A percentile compares a stretch with the other conserved stretches of the same genome.
phyloP scores from a whole-genome alignment of 805 yeast species.

The Candida coquimbonensis region DNA sequence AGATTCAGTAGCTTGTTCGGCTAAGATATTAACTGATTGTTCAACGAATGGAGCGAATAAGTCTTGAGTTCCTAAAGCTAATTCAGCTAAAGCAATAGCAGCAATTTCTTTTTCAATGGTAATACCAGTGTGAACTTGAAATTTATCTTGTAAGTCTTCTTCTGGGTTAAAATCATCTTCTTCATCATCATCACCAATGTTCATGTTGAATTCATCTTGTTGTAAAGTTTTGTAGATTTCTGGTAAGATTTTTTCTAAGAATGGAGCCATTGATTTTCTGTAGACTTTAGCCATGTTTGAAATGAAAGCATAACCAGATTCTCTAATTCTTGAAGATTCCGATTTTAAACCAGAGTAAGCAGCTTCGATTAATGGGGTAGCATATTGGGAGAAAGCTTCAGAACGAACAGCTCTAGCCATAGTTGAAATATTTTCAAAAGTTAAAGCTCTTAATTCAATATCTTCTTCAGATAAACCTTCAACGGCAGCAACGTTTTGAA shows the following conservation, averaged over 20 bases:
- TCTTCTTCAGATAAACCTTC: slow-evolving; percentile 85
- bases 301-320: slow-evolving; percentile 89
- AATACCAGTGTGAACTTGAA: slow-evolving; percentile 89
- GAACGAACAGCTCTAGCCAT: slow-evolving; percentile 97
- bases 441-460: slow-evolving; percentile 82
- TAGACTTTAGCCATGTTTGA: slow-evolving; percentile 93
- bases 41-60: slow-evolving; percentile 75
- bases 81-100: slow-evolving; percentile 81
- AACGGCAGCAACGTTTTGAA: slow-evolving; percentile 56
- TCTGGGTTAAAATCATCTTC: slow-evolving; percentile 32
- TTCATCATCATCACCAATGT: slow-evolving; percentile 45
- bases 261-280: slow-evolving; percentile 82
- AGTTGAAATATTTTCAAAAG: slow-evolving; percentile 89
- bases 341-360: slow-evolving; percentile 74
- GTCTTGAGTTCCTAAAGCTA: slow-evolving; percentile 80
- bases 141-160: slow-evolving; percentile 57
- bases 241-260: slow-evolving; percentile 77
- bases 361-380: slow-evolving; percentile 82
- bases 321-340: slow-evolving; percentile 81
- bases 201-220: slow-evolving; percentile 74
- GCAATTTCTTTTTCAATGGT: slow-evolving; percentile 95
- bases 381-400: slow-evolving; percentile 76
- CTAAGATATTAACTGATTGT: slow-evolving; percentile 52
- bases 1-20: slow-evolving; percentile 74
- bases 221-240: slow-evolving; percentile 75